phyloP scores from a whole-genome alignment of 352 stramenopile genomes.

The Pythium coloratum region DNA sequence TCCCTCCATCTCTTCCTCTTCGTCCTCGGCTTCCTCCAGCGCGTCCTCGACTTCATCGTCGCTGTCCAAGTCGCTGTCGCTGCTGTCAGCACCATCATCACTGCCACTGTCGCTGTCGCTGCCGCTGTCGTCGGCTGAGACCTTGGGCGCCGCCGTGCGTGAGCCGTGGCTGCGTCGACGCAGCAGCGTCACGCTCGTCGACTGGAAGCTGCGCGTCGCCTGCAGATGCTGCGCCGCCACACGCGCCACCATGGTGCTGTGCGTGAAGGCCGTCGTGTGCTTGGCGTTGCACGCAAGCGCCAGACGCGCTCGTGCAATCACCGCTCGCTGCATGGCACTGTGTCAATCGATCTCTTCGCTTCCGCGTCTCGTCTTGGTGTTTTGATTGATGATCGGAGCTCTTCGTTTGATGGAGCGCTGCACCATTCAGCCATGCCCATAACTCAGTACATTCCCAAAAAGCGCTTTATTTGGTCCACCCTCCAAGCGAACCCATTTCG shows the following conservation, averaged over 20 bases:
- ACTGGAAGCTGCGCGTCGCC: slow-evolving; percentile 14
- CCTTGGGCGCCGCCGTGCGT: slow-evolving; percentile 1
- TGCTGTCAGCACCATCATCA: neutral
- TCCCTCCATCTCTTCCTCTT: slow-evolving; percentile 24
- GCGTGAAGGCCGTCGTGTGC: neutral
- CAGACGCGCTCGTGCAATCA: neutral
- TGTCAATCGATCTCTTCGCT: slow-evolving; percentile 10
- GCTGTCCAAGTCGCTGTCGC: neutral
- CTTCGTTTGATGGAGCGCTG: neutral
- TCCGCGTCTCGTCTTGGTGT: neutral
- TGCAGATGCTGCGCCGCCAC: slow-evolving; percentile 1
- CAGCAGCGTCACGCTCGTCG: slow-evolving; percentile 8
- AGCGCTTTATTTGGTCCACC: neutral
- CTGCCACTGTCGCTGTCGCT: slow-evolving; percentile 9
- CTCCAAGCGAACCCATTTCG: neutral
- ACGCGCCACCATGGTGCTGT: neutral
- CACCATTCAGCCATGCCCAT: slow-evolving; percentile 3
- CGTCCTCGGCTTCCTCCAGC: slow-evolving; percentile 24
- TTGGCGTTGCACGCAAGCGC: neutral
- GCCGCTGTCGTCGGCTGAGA: neutral
- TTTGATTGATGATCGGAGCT: slow-evolving; percentile 1
- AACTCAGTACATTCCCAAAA: slow-evolving; percentile 12
- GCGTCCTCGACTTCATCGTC: slow-evolving; percentile 15
- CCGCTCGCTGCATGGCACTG: neutral
- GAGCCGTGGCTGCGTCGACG: slow-evolving; percentile 15